Evolutionary conservation across 1,284 basidiomycete genomes (phyloP).

Genomic region (Mycena citricolor): DNA sequence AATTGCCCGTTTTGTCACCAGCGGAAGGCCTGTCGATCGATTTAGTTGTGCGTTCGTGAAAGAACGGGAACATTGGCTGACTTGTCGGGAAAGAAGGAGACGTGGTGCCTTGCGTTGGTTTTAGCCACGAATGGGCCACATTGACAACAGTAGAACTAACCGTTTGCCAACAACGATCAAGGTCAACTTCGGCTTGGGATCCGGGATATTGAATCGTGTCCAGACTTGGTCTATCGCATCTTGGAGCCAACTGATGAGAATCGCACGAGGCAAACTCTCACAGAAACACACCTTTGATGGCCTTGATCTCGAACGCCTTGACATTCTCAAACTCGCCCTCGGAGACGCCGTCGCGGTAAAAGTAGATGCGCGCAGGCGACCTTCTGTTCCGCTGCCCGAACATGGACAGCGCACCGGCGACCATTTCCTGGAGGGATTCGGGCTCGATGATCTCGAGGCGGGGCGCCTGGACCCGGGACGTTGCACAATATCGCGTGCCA

Average conservation of each 20-base stretch:
- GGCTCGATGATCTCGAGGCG: slow-evolving; percentile 52
- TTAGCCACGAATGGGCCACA: slow-evolving; percentile 30
- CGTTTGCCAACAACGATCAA: slow-evolving; percentile 42
- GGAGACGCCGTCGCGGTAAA: slow-evolving; percentile 41
- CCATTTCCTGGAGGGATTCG: slow-evolving; percentile 43
- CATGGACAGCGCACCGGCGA: slow-evolving; percentile 36
- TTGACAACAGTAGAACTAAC: slow-evolving; percentile 28
- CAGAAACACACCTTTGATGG: slow-evolving; percentile 29
- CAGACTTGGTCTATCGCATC: slow-evolving; percentile 15
- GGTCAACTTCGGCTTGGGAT: slow-evolving; percentile 30
- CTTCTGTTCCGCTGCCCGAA: slow-evolving; percentile 13
- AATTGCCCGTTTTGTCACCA: slow-evolving; percentile 36
- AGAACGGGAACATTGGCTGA: background rate
- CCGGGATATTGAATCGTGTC: background rate
- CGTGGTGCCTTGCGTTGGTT: slow-evolving; percentile 15
- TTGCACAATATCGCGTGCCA: slow-evolving; percentile 36
- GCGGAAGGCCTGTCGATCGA: background rate
- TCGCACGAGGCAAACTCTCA: background rate
- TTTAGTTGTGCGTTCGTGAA: background rate
- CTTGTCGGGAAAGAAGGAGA: slow-evolving; percentile 17
- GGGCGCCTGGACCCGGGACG: slow-evolving; percentile 44
- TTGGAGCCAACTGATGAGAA: too few species aligned
- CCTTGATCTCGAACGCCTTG: slow-evolving; percentile 27
- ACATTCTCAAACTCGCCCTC: slow-evolving; percentile 40
- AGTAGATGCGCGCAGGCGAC: slow-evolving; percentile 1